Percentiles rank a stretch among this genome's conserved stretches.
phyloP scores from a whole-genome alignment of 345 rosid species.

The Draba incana region DNA sequence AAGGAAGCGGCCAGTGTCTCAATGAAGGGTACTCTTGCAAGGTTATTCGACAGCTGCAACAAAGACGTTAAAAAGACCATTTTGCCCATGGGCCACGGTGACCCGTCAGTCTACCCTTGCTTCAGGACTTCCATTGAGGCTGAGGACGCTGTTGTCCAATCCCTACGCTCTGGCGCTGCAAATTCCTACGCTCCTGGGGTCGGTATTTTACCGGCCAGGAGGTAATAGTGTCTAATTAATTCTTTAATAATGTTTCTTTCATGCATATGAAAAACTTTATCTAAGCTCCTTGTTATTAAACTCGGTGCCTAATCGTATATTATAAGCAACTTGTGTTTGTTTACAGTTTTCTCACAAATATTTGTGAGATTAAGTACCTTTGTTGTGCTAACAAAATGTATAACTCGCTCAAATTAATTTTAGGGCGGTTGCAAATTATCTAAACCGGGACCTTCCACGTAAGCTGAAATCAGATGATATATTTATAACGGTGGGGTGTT shows the following conservation, averaged over 20 bases:
- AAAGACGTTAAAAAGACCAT: conserved; percentile 39
- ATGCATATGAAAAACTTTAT: too few species aligned
- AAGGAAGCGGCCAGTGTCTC: conserved; percentile 34
- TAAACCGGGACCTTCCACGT: conserved; percentile 49
- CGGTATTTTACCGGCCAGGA: conserved; percentile 61
- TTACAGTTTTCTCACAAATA: too few species aligned
- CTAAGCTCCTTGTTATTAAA: background rate
- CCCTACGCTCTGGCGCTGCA: conserved; percentile 1
- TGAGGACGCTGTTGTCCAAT: conserved; percentile 38
- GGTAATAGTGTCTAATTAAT: conserved; percentile 11
- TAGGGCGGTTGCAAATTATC: conserved; percentile 57
- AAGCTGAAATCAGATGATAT: conserved; percentile 55
- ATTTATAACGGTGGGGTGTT: conserved; percentile 54
- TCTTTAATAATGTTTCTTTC: too few species aligned
- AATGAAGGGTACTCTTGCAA: conserved; percentile 42
- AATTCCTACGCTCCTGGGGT: conserved; percentile 49
- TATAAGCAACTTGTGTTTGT: too few species aligned
- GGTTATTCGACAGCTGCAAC: conserved; percentile 43
- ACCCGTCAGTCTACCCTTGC: conserved; percentile 59
- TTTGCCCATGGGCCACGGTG: conserved; percentile 62
- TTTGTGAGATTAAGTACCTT: background rate
- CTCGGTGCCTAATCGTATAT: background rate
- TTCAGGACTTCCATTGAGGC: conserved; percentile 51
- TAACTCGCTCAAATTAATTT: background rate
- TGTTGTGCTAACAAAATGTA: too few species aligned